phyloP scores from a whole-genome alignment of 148 eudicot species.

The Rhododendron ferrugineum region DNA sequence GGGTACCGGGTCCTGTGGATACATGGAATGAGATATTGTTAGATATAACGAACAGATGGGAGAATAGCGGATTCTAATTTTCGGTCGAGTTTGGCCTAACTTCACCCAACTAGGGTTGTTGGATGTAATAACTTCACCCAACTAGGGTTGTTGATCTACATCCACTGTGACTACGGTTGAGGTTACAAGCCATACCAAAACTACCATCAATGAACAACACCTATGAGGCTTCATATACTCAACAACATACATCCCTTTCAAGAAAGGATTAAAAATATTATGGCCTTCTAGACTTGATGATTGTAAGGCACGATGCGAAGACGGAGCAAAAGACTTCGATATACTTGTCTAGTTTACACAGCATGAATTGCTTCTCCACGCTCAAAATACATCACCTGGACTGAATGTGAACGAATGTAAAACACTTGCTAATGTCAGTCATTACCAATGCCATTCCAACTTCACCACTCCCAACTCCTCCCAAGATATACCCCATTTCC shows the following conservation, averaged over 20 bases:
- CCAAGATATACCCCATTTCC: neutral
- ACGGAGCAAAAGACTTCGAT: too few species aligned
- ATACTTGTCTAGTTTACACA: too few species aligned
- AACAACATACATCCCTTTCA: too few species aligned
- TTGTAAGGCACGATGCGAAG: too few species aligned
- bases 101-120: neutral
- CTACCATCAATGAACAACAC: too few species aligned
- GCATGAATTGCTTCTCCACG: too few species aligned
- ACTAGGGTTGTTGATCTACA: too few species aligned
- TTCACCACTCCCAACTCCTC: neutral
- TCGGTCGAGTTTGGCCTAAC: neutral
- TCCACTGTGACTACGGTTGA: too few species aligned
- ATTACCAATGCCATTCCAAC: neutral
- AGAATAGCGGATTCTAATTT: neutral
- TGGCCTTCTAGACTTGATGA: neutral
- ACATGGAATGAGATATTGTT: constrained; percentile 50
- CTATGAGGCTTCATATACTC: too few species aligned
- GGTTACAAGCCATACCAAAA: too few species aligned
- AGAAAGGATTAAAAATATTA: too few species aligned
- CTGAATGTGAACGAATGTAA: neutral
- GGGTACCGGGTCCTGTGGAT: constrained; percentile 50
- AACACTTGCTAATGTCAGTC: neutral
- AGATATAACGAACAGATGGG: constrained; percentile 57
- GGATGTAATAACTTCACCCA: neutral
- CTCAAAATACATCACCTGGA: too few species aligned